Conservation (phyloP, 2,329 filamentous ascomycete genomes). For the Pezicula carpinea region DNA sequence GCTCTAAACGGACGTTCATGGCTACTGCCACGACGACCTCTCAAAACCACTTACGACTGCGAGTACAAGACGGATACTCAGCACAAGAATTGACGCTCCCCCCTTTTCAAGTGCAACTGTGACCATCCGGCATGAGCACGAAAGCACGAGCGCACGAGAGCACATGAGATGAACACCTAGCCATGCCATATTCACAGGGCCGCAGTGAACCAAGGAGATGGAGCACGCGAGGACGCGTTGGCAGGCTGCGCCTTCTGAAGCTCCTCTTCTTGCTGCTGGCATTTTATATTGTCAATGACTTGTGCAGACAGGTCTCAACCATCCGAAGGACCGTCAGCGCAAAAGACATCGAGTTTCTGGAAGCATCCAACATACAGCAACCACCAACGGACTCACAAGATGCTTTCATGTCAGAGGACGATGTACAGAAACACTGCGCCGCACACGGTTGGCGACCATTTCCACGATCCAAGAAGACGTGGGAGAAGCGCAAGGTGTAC, state of each 20-base stretch:
- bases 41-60: too few species aligned
- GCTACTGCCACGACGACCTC: too few species aligned
- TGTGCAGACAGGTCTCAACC: neutral
- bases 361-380: neutral
- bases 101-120: too few species aligned
- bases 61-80: too few species aligned
- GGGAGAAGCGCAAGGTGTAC: constrained; percentile 44
- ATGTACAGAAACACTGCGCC: neutral
- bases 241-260: neutral
- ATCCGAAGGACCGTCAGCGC: neutral
- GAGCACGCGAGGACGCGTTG: neutral
- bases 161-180: neutral
- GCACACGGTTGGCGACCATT: constrained; percentile 1
- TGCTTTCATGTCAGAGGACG: neutral
- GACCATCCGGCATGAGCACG: too few species aligned
- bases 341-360: neutral
- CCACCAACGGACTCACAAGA: neutral
- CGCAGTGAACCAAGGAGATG: neutral
- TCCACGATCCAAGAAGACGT: neutral
- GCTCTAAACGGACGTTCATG: too few species aligned
- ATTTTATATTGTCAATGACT: neutral
- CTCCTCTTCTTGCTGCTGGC: neutral
- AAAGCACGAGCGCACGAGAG: too few species aligned
- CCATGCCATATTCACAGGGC: neutral
- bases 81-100: too few species aligned